Evolutionary conservation across 2,329 filamentous ascomycete species (phyloP).

Genomic region (Penicillium sp.): DNA sequence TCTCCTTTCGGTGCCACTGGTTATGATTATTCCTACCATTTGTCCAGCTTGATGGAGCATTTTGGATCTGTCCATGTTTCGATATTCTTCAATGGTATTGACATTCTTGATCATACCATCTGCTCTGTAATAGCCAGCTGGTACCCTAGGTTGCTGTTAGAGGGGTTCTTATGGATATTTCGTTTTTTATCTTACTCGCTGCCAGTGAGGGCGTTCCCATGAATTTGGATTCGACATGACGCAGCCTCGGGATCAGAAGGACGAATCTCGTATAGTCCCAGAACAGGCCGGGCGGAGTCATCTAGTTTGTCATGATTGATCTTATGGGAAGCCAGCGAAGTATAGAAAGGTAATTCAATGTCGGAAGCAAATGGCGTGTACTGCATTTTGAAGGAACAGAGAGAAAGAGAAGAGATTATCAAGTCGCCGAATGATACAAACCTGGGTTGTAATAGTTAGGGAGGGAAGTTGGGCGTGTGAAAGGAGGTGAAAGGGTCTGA

Average conservation of each 20-base stretch:
- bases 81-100: slow-evolving; percentile 94
- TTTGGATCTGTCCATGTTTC: slow-evolving; percentile 72
- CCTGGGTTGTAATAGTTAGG: background rate
- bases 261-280: slow-evolving; percentile 86
- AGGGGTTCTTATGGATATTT: background rate
- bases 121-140: slow-evolving; percentile 71
- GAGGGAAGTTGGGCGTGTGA: too few relatives aligned
- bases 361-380: slow-evolving; percentile 91
- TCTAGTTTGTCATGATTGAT: slow-evolving; percentile 97
- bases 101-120: slow-evolving; percentile 95
- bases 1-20: background rate
- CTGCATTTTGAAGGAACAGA: slow-evolving; percentile 49
- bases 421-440: background rate
- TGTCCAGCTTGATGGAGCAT: slow-evolving; percentile 75
- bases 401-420: background rate
- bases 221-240: slow-evolving; percentile 85
- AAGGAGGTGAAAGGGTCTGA: background rate
- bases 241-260: slow-evolving; percentile 66
- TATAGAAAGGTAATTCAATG: slow-evolving; percentile 94
- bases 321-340: slow-evolving; percentile 85
- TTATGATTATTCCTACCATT: slow-evolving; percentile 57
- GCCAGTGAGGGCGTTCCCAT: slow-evolving; percentile 79
- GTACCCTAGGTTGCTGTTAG: slow-evolving; percentile 51
- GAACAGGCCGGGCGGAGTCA: slow-evolving; percentile 80
- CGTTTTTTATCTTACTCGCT: slow-evolving; percentile 64